Base-by-base conservation (phyloP, 768 basidiomycete genomes). In the Lanmaoa rubissima region DNA sequence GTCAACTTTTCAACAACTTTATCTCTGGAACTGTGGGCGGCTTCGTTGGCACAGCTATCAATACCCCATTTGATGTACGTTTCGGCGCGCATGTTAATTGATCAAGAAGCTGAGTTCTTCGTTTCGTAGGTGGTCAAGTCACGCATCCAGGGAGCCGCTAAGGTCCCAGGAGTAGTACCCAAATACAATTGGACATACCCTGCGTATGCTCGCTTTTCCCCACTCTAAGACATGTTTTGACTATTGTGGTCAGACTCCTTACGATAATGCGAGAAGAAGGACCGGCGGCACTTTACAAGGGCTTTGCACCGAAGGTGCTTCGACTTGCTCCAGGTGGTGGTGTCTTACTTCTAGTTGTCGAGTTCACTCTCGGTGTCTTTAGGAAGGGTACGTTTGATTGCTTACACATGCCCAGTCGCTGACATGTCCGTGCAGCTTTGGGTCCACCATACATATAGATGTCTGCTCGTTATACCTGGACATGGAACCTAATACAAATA, bases 131-230 rank as follows among this genome's bases (percentile, higher is more conserved):
- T 98, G 60, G 91, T 97, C 58, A 98, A 98, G 74, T 94, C 94
- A 16, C 89, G 96, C 45, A 94, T 98, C 39, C 97, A 99, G 75
- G 86, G 90, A 43, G 74, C 82, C 19, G 76, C 76, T 41, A 83
- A 79, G 60, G 65, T 78, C 31, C 82, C 88, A 0, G 92, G 92
- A 16, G 84, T 85, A n/a, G 73, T 73, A 1, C 89, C 90, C 19
- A 95, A 94, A 67, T 94, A 95, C 75, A 90, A 90, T 74, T 97
- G 95, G 95, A 88, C 95, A 52, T 94, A 95, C 76, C 94, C 95
- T 16, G 90, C 92, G 57, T 82, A 62, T 35, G 75, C 58, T 43
- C 38, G 53, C 31, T 52, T 28, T 61, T 34, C 17, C 3, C 34
- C 4, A 21, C 8, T 39, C 12, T 59, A 7, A 12, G 21, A 19